Evolutionary conservation across 768 basidiomycete species (phyloP).

Genomic region (Pleurotus pulmonarius): DNA sequence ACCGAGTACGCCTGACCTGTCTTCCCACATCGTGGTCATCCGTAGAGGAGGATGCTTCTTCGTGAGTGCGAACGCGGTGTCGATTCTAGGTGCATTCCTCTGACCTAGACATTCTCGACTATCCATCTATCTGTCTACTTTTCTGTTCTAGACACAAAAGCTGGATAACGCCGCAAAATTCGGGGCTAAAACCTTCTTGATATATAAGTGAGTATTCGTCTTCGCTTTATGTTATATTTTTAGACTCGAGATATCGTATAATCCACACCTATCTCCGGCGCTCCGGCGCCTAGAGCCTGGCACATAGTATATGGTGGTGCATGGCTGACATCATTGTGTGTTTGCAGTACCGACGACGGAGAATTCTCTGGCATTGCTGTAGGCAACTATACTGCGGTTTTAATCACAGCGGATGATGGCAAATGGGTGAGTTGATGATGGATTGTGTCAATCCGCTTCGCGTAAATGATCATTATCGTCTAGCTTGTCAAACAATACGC

Average conservation of each 20-base stretch:
- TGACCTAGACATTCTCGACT: no score
- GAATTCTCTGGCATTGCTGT: slow-evolving; percentile 40
- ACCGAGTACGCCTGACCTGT: slow-evolving; percentile 48
- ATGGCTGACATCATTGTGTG: neutral
- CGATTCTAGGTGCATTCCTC: neutral
- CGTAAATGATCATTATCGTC: slow-evolving; percentile 16
- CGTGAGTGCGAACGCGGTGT: slow-evolving; percentile 23
- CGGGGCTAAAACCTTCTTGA: slow-evolving; percentile 42
- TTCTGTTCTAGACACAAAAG: slow-evolving; percentile 40
- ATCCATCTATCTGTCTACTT: neutral
- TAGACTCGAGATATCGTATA: neutral
- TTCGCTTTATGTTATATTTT: neutral
- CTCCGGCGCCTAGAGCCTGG: no score
- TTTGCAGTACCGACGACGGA: slow-evolving; percentile 37
- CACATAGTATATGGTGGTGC: no score
- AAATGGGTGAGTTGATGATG: slow-evolving; percentile 38
- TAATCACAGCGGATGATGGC: slow-evolving; percentile 55
- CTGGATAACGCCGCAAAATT: slow-evolving; percentile 50
- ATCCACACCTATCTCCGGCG: no score
- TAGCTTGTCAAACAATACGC: slow-evolving; percentile 29
- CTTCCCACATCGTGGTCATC: slow-evolving; percentile 48
- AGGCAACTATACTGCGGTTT: slow-evolving; percentile 40
- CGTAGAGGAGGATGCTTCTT: slow-evolving; percentile 58
- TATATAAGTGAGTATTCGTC: slow-evolving; percentile 48
- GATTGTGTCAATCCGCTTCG: neutral